Base-by-base conservation (phyloP, 1,139 yeast species). In the Meyerozyma elateridarum region DNA sequence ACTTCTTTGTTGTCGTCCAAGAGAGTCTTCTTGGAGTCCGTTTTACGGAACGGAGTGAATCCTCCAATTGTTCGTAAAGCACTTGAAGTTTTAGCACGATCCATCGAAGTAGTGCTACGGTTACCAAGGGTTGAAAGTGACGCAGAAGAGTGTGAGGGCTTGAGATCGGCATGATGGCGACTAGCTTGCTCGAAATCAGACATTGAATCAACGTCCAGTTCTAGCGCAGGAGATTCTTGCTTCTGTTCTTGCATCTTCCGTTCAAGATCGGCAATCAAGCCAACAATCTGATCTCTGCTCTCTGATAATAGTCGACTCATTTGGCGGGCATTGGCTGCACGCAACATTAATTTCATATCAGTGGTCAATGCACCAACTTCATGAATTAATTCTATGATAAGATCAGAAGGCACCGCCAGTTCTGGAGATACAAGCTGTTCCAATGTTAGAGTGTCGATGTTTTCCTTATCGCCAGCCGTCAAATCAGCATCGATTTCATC, bases 341-440 rank as follows among this genome's bases (percentile, higher is more conserved):
- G 63, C 29, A 80, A 53, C 69, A 81, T 66, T 38, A 82, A 53
- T 43, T 80, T 76, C 58, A 79, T 62, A 46, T 82, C 89, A 37
- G 77, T 73, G 0, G 74, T 75, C 30, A 79, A 53, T 0, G 78
- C 73, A 1, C 80, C 77, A 2, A 73, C 60, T 42, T 81, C 85
- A 44, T 73, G 73, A 25, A 81, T 70, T 31, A 76, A 51, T 38
- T 78, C 81, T 28, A 82, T 64, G 6, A 76, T 62, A 27, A 60
- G 56, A 38, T 76, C 78, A 8, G 70, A 61, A 2, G 87, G 79
- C 6, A 73, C 58, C 4, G 73, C 66, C 0, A 79, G 61, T 31
- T 63, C 58, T 3, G 79, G 73, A 0, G 78, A 64, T 0, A 77
- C 74, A 36, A 77, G 51, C 34, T 65, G 69, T 39, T 75, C 83